phyloP scores from a whole-genome alignment of 441 rosid species.

The Breynia disticha region DNA sequence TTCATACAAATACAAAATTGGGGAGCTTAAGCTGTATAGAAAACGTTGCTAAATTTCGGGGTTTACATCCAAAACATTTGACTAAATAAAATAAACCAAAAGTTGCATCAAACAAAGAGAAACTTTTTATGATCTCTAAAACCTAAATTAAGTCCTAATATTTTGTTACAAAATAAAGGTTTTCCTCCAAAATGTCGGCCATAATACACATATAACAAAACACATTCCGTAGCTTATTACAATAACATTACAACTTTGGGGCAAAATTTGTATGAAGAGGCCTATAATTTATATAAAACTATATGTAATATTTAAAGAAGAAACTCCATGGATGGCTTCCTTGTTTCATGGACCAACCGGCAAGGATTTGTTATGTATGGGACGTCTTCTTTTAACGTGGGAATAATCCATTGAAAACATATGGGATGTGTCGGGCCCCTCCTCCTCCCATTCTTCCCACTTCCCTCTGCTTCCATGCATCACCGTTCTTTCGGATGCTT shows the following conservation, averaged over 20 bases:
- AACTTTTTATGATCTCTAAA: background rate
- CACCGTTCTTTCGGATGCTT: slow-evolving; percentile 6
- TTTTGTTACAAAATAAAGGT: slow-evolving; percentile 16
- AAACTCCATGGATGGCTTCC: background rate
- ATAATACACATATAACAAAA: slow-evolving; percentile 13
- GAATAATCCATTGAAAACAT: slow-evolving; percentile 57
- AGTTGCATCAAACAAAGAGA: background rate
- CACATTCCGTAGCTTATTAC: slow-evolving; percentile 14
- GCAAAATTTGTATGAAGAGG: background rate
- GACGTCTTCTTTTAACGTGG: slow-evolving; percentile 44
- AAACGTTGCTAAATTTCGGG: slow-evolving; percentile 12
- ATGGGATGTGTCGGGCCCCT: slow-evolving; percentile 22
- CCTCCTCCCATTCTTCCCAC: slow-evolving; percentile 31
- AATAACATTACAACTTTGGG: background rate
- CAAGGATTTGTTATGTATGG: slow-evolving; percentile 53
- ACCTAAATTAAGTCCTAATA: background rate
- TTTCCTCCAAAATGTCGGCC: slow-evolving; percentile 39
- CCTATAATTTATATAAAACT: background rate
- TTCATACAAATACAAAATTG: too few species aligned
- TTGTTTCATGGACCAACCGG: slow-evolving; percentile 41
- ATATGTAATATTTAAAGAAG: background rate
- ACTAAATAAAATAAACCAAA: background rate
- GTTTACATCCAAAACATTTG: slow-evolving; percentile 12
- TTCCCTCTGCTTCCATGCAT: slow-evolving; percentile 21
- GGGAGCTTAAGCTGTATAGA: background rate